These are phyloP conservation scores for Lactifluus hygrophoroides DNA, from an alignment of 768 basidiomycete species.

Conservation along the genomic window DNA sequence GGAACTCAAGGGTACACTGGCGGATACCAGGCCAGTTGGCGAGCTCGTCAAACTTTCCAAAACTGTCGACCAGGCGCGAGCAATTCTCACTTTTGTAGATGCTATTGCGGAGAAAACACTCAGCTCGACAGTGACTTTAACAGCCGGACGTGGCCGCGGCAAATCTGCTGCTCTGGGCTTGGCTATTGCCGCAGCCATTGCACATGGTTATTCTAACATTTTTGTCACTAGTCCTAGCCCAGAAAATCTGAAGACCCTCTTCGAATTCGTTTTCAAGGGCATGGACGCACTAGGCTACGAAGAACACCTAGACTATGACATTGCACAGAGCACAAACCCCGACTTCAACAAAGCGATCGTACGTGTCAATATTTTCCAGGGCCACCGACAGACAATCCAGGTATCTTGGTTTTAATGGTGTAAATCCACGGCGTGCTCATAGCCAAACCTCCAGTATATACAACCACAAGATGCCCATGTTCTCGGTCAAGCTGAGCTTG, in stretches of 20 bases:
- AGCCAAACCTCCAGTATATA: slow-evolving; percentile 65
- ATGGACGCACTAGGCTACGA: slow-evolving; percentile 92
- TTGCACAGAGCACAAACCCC: slow-evolving; percentile 88
- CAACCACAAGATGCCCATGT: slow-evolving; percentile 98
- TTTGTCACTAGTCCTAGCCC: slow-evolving; percentile 97
- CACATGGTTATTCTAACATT: slow-evolving; percentile 93
- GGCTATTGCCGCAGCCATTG: slow-evolving; percentile 86
- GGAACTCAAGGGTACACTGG: slow-evolving; percentile 67
- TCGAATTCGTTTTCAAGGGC: slow-evolving; percentile 96
- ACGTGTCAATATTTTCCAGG: slow-evolving; percentile 85
- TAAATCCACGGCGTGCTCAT: not conserved
- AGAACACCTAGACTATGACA: slow-evolving; percentile 96
- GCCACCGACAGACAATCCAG: slow-evolving; percentile 95
- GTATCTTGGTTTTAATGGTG: slow-evolving; percentile 35
- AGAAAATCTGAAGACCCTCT: slow-evolving; percentile 96
- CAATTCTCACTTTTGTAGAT: slow-evolving; percentile 89
- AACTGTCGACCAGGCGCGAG: slow-evolving; percentile 92
- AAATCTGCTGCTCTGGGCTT: slow-evolving; percentile 96
- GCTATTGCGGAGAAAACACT: slow-evolving; percentile 90
- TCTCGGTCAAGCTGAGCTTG: slow-evolving; percentile 92
- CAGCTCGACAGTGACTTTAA: slow-evolving; percentile 90
- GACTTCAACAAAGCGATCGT: slow-evolving; percentile 95
- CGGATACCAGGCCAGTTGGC: slow-evolving; percentile 79
- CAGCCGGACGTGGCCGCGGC: slow-evolving; percentile 90
- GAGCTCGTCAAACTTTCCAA: slow-evolving; percentile 85